These are phyloP conservation scores for Oryza officinalis DNA, from an alignment of 176 grass and related monocot genomes.

Conservation along the genomic window DNA sequence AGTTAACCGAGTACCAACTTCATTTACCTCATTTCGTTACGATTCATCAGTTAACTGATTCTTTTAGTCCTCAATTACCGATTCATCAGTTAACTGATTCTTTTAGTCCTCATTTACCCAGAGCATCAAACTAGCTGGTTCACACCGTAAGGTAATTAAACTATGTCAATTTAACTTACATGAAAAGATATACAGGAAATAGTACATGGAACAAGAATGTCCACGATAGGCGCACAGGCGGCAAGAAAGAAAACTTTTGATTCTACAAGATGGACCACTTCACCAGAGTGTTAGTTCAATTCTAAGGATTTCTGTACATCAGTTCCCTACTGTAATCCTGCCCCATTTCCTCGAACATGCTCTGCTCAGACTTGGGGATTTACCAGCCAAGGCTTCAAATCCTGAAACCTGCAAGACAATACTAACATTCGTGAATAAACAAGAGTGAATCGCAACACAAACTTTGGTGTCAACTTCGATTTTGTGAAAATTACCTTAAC, in stretches of 20 bases:
- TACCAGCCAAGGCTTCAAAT: background rate
- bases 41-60: too few relatives aligned
- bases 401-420: constrained; percentile 12
- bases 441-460: background rate
- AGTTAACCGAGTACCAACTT: too few relatives aligned
- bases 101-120: too few relatives aligned
- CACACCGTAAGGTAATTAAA: too few relatives aligned
- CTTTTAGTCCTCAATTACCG: too few relatives aligned
- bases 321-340: background rate
- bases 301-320: background rate
- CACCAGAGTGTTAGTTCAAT: background rate
- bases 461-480: background rate
- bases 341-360: background rate
- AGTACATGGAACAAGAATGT: background rate
- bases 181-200: background rate
- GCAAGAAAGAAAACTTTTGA: background rate
- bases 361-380: background rate
- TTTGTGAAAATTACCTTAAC: constrained; percentile 28
- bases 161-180: too few relatives aligned
- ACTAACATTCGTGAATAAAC: background rate
- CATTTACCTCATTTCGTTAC: too few relatives aligned
- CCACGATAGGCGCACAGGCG: background rate
- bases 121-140: too few relatives aligned
- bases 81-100: too few relatives aligned
- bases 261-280: background rate